These are phyloP conservation scores for Sphagnum magellanicum DNA, from an alignment of 228 moss, liverwort and hornwort species.

Conservation along the genomic window DNA sequence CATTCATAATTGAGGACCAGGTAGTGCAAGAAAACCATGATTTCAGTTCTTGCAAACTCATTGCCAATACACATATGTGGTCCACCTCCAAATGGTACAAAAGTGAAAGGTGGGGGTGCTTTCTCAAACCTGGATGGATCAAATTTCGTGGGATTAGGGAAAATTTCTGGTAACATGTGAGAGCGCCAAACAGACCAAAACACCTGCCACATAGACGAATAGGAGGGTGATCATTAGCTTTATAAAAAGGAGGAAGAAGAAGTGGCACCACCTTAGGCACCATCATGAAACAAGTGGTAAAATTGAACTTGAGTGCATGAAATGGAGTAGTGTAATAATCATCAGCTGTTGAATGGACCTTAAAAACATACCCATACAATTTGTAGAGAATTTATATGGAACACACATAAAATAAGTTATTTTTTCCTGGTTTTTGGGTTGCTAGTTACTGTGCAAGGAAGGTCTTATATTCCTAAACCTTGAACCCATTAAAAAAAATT, in stretches of 20 bases:
- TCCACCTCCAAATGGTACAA: slow-evolving; percentile 35
- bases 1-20: slow-evolving; percentile 14
- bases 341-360: too few relatives aligned
- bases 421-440: background rate
- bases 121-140: slow-evolving; percentile 49
- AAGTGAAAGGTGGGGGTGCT: slow-evolving; percentile 16
- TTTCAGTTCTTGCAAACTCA: slow-evolving; percentile 35
- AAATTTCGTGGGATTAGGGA: slow-evolving; percentile 30
- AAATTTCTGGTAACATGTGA: slow-evolving; percentile 23
- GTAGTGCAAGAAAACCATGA: slow-evolving; percentile 46
- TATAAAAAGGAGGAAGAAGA: too few relatives aligned
- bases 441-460: too few relatives aligned
- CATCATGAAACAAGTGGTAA: too few relatives aligned
- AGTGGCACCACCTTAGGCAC: too few relatives aligned
- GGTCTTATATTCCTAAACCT: too few relatives aligned
- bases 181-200: slow-evolving; percentile 10
- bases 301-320: too few relatives aligned
- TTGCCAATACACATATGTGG: slow-evolving; percentile 43
- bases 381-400: too few relatives aligned
- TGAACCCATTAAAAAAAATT: too few relatives aligned
- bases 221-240: slow-evolving; percentile 7
- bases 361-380: too few relatives aligned
- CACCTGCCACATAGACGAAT: slow-evolving; percentile 1
- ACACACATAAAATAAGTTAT: background rate
- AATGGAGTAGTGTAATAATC: too few relatives aligned